Base-by-base conservation (phyloP, 2,329 filamentous ascomycete species). In the Scolecobasidium constrictum region DNA sequence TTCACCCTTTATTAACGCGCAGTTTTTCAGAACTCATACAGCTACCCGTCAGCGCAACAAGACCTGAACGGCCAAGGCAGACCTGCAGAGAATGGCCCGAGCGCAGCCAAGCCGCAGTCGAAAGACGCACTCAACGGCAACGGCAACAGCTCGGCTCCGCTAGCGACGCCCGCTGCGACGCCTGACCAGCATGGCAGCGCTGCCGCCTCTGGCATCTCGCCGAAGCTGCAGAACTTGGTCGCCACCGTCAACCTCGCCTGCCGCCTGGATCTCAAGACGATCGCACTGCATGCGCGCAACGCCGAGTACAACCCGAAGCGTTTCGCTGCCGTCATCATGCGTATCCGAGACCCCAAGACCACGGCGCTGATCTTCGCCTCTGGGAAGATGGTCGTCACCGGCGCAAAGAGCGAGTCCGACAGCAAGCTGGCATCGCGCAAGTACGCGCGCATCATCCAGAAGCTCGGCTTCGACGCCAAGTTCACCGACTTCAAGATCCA, bases 401-500 rank as follows among this genome's bases (percentile, higher is more conserved):
- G 90, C 69, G 90, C 90, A 49, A 96, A 96, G 68, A 94, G 86
- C 1, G 92, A 96, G 61, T 92, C 96, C 63, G 92, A 96, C 62
- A 94, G 86, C 47, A 95, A 95, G 71, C 80, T 98, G 57, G 92
- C 92, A 6, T 92, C 84, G 47, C 81, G 90, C 68, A 98, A 98
- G 68, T 96, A 96, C 61, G 92, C 92, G 42, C 88, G 92, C 58
- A 96, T 98, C 65, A 96, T 98, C 56, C 92, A 98, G 75, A 98
- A 98, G 72, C 85, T 98, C 47, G 92, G 92, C 49, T 98, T 98
- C 75, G 94, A 95, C 54, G 90, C 92, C 57, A 95, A 95, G 77
- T 96, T 98, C 67, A 95, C 88, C 52, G 92, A 98, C 65, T 98
- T 98, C 72, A 98, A 96, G 77, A 98, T 98, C 58, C 88, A 95